phyloP scores from a whole-genome alignment of 106 monocot species.

The Apostasia ramifera region DNA sequence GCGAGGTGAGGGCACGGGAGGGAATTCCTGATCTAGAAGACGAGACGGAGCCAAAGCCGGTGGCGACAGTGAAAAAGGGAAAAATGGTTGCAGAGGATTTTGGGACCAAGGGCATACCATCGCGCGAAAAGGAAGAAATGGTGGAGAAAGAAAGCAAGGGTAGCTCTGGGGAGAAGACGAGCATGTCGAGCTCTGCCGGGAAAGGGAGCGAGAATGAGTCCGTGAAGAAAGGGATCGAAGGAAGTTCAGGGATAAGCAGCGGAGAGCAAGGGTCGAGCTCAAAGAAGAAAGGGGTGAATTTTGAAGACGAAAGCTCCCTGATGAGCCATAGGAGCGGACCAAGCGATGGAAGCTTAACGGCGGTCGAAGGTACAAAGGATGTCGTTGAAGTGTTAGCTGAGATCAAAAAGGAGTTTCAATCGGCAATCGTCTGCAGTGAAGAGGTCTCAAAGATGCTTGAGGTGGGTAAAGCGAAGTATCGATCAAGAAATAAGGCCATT shows the following conservation, averaged over 20 bases:
- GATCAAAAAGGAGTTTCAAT: slow-evolving; percentile 56
- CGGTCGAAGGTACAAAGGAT: slow-evolving; percentile 29
- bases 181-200: not conserved
- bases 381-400: slow-evolving; percentile 47
- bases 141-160: slow-evolving; percentile 13
- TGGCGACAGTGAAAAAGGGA: slow-evolving; percentile 18
- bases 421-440: slow-evolving; percentile 33
- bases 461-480: slow-evolving; percentile 46
- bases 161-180: not conserved
- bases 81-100: slow-evolving; percentile 13
- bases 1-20: slow-evolving; percentile 63
- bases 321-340: slow-evolving; percentile 13
- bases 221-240: slow-evolving; percentile 5
- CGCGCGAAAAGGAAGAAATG: slow-evolving; percentile 1
- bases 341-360: slow-evolving; percentile 8
- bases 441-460: slow-evolving; percentile 65
- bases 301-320: slow-evolving; percentile 26
- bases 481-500: slow-evolving; percentile 17
- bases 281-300: slow-evolving; percentile 43
- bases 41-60: slow-evolving; percentile 32
- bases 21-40: slow-evolving; percentile 94
- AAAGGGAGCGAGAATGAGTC: slow-evolving; percentile 6
- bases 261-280: slow-evolving; percentile 13
- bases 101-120: slow-evolving; percentile 5
- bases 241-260: not conserved